Conservation (phyloP, 169 alveolate species). For the Plasmodium billcollinsi region DNA sequence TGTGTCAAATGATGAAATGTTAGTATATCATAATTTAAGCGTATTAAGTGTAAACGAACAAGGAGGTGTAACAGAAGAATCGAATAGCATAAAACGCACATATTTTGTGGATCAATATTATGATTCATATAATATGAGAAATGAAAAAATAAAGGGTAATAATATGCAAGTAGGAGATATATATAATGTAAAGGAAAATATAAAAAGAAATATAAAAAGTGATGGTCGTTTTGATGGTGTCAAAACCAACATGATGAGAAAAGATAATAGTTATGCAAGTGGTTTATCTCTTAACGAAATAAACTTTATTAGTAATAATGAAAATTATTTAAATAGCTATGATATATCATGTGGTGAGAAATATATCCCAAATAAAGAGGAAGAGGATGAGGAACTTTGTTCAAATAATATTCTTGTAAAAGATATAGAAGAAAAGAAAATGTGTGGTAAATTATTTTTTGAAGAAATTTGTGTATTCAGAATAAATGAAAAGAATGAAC, state of each 20-base stretch:
- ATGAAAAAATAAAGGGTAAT: neutral
- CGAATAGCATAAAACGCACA: neutral
- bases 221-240: neutral
- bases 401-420: constrained; percentile 21
- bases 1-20: too few species aligned
- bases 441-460: constrained; percentile 35
- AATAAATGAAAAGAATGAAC: constrained; percentile 23
- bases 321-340: constrained; percentile 6
- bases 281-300: neutral
- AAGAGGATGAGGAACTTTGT: neutral
- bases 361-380: neutral
- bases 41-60: neutral
- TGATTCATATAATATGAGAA: neutral
- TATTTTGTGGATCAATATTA: neutral
- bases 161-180: neutral
- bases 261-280: too few species aligned
- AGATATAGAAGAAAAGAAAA: constrained; percentile 53
- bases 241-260: neutral
- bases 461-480: constrained; percentile 56
- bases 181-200: neutral
- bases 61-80: neutral
- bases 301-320: constrained; percentile 24
- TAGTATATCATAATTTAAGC: too few species aligned
- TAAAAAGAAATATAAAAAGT: neutral
- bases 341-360: neutral